phyloP scores from a whole-genome alignment of 306 rosid genomes.

The Vicia faba region DNA sequence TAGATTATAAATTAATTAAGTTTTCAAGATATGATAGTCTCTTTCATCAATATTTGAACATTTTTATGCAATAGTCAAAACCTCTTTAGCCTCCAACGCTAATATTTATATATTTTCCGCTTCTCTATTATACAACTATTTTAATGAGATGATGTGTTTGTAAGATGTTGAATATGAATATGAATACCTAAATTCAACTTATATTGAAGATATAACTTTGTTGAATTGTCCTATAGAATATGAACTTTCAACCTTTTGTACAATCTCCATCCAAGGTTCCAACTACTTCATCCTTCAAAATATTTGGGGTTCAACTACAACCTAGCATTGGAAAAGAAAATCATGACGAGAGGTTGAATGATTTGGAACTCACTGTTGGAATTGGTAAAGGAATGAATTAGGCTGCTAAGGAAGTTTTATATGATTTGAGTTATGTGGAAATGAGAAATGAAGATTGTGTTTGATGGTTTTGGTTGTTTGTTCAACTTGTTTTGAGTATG shows the following conservation, averaged over 20 bases:
- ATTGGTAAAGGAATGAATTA: slow-evolving; percentile 58
- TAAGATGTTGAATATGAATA: no score
- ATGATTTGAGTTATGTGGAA: neutral
- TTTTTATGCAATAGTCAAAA: no score
- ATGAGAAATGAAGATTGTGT: slow-evolving; percentile 2
- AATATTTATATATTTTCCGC: no score
- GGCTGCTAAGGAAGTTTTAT: neutral
- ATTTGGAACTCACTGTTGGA: slow-evolving; percentile 89
- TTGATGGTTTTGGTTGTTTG: slow-evolving; percentile 37
- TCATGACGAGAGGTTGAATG: slow-evolving; percentile 85
- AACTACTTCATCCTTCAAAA: slow-evolving; percentile 69
- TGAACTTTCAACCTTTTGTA: slow-evolving; percentile 54
- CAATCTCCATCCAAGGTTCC: slow-evolving; percentile 53
- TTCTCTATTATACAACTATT: no score
- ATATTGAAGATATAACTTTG: slow-evolving; percentile 16
- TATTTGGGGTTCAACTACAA: slow-evolving; percentile 66
- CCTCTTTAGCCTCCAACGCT: no score
- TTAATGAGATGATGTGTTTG: no score
- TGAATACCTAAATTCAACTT: no score
- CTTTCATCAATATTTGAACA: no score
- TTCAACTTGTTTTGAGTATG: neutral
- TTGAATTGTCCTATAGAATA: no score
- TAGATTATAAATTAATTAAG: no score
- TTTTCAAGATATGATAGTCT: no score
- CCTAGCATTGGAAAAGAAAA: slow-evolving; percentile 82